Base-by-base conservation (phyloP, 768 basidiomycete species). In the Xanthoconium purpureum region DNA sequence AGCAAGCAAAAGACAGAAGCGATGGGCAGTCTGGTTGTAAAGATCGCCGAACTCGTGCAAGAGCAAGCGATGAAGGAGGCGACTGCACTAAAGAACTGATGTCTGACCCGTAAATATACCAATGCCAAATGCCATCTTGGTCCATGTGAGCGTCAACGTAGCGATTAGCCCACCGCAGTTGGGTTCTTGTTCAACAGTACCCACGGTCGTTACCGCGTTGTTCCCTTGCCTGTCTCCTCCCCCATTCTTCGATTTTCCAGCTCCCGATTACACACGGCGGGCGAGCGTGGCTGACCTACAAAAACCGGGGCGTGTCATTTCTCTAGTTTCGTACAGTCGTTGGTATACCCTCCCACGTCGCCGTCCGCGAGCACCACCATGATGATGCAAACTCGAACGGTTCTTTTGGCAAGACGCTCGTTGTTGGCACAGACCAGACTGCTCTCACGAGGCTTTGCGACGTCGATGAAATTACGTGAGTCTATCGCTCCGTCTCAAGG, bases 11-110 rank as follows among this genome's bases (percentile, higher is more conserved):
- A 89, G 70, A 88, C 84, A 4, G 84, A 87, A 32, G 77, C 85
- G 35, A 84, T 95, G 83, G 82, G 81, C 70, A 72, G 69, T 49
- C 72, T 95, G 39, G 90, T 95, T 10, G 83, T 82, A 56, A 77
- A 73, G 62, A 79, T 92, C 17, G 81, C 89, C 13, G 79, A 79
- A 51, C 69, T 74, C 12, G 63, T 73, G 38, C 68, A 70, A 45
- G 57, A 56, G 43, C 55, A 66, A 14, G 52, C 10, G 24, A 29
- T 51, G 33, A 50, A 50, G 33, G 60, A 55, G 62, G 44, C 50
- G 28, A 49, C 10, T 6, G 32, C 33, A 18, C 32, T 12, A 11
- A 52, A 30, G 56, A 52, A 57, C 36, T 66, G 44, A 62, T 37
- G 7, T 9, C 3, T 47, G 17, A 29, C 24, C 36, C 50, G 54